Base-by-base conservation (phyloP, 441 rosid species). In the Populus trichocarpa region DNA sequence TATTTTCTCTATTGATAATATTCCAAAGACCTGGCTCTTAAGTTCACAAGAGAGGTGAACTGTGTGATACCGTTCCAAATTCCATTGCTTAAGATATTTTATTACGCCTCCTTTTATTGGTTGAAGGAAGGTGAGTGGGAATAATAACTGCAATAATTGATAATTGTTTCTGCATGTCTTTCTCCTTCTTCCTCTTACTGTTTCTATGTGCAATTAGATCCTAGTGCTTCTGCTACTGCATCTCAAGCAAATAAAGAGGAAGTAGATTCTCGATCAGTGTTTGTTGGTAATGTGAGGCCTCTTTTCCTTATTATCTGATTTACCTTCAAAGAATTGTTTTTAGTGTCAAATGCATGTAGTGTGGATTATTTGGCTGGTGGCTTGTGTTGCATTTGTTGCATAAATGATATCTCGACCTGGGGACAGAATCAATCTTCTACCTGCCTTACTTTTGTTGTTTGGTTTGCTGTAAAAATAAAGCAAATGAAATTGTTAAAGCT, bases 221-320 rank as follows among this genome's bases (percentile, higher is more conserved):
- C 89, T 67, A 25, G 46, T 69, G 85, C 82, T 65, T 81, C 80
- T 75, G 84, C 84, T 75, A 42, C 83, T 79, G 78, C 81, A 3
- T 84, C 85, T 76, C 93, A 87, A 75, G 87, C 84, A 71, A 90
- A 77, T 75, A 85, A 72, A 81, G 93, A 89, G 76, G 93, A 89
- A 83, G 84, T 89, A 68, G 93, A 90, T 85, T 82, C 90, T 71
- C 87, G 93, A 69, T 88, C 91, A 6, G 74, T 90, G 74, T 90
- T 90, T 71, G 90, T 90, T 79, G 93, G 93, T 83, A 90, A 90
- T 86, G 93, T 86, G 84, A 88, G 91, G 71, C 67, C 40, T 78
- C 66, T 72, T 77, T 46, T 22, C 73, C 40, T 14, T 20, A 42
- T 57, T 23, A 59, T 4, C 10, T 70, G 23, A 1, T 69, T 36